Base-by-base conservation (phyloP, 495 filamentous ascomycete genomes). In the Lasiosphaeris hirsuta region DNA sequence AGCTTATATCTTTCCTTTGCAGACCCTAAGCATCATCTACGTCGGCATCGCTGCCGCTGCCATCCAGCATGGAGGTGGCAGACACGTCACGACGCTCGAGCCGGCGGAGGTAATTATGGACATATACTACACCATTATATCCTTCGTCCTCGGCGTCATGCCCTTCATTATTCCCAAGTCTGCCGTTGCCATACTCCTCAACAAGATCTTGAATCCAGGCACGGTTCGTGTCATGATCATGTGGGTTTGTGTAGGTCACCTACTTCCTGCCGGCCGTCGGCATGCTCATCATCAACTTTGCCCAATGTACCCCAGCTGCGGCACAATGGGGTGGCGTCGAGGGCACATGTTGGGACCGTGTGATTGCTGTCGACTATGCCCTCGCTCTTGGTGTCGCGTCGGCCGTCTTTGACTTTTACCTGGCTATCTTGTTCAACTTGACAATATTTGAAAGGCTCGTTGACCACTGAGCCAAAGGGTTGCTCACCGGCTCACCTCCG, bases 111-210 rank as follows among this genome's bases (percentile, higher is more conserved):
- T 51, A 17, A 33, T 11, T 0, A 47, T 48, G 4, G 59, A 54
- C 45, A 40, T 66, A 23, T 54, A 57, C 23, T 64, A 60, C 42
- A 59, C 57, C 37, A 40, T 64, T 35, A 42, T 69, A 37, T 64
- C 63, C 5, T 69, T 65, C 35, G 59, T 61, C 6, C 66, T 64
- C n/a, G 64, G 64, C 37, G 59, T 69, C 1, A 14, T 37, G 23
- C 57, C 58, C 35, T 69, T 66, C 18, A 57, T 56, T n/a, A 36
- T 66, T 7, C 63, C 66, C 30, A 69, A 69, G 40, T 62, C 66
- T 35, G 63, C 63, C 34, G 61, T 62, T 50, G 46, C 66, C 19
- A 62, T 66, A 34, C 54, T 69, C 10, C 54, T 69, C 18, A 57
- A 53, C 14, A 57, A 59, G 33, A 33, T 69, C 11, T 56, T 69